phyloP scores from a whole-genome alignment of 805 yeast species.

The Candida endomychidarum region DNA sequence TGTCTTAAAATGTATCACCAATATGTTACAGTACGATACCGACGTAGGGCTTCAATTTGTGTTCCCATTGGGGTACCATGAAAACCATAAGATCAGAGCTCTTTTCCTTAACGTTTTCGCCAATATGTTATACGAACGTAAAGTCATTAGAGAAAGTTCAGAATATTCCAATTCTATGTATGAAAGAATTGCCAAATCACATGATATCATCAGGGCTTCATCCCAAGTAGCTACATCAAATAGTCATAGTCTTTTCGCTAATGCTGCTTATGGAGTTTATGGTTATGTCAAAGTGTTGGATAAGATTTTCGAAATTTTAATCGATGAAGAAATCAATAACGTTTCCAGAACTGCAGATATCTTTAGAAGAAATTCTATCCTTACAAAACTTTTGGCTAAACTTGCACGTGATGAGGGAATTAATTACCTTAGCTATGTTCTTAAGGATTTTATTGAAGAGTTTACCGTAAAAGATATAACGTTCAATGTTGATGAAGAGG shows the following conservation, averaged over 20 bases:
- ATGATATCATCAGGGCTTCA: conserved; percentile 49
- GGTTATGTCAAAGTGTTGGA: conserved; percentile 36
- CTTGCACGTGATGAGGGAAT: conserved; percentile 68
- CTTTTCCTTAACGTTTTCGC: conserved; percentile 79
- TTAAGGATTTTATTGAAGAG: conserved; percentile 58
- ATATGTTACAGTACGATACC: conserved; percentile 67
- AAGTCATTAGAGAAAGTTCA: conserved; percentile 24
- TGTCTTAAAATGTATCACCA: conserved; percentile 64
- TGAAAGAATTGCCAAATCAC: conserved; percentile 32
- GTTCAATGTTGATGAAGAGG: conserved; percentile 63
- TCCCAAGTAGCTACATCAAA: conserved; percentile 63
- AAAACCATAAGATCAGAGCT: conserved; percentile 60
- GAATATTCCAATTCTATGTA: conserved; percentile 30
- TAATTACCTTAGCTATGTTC: conserved; percentile 51
- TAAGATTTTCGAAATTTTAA: conserved; percentile 51
- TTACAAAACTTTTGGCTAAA: conserved; percentile 72
- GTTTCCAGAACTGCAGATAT: conserved; percentile 69
- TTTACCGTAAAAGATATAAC: conserved; percentile 47
- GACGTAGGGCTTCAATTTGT: conserved; percentile 77
- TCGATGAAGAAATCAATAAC: conserved; percentile 60
- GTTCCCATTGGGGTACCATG: conserved; percentile 75
- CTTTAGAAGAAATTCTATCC: conserved; percentile 76
- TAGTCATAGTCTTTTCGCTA: conserved; percentile 71
- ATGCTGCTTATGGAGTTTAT: conserved; percentile 58
- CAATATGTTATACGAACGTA: conserved; percentile 51